Evolutionary conservation across 495 filamentous ascomycete species (phyloP).

Genomic region (Xylaria venustula): DNA sequence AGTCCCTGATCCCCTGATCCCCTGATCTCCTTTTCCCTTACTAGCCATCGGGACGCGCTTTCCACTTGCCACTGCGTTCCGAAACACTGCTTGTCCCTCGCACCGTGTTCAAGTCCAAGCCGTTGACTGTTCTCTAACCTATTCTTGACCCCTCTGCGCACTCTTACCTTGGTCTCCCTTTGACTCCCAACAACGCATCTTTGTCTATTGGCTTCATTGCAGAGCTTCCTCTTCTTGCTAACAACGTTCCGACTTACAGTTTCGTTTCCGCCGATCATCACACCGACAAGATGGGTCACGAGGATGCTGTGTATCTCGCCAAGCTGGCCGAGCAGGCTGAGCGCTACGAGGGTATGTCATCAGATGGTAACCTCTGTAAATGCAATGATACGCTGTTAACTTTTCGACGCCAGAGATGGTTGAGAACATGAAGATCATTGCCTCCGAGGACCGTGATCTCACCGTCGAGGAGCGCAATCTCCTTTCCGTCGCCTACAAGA

Average conservation of each 20-base stretch:
- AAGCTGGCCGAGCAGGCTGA: constrained; percentile 99
- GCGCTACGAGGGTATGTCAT: constrained; percentile 92
- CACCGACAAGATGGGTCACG: constrained; percentile 87
- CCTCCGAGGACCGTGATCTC: constrained; percentile 93
- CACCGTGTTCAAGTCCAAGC: neutral
- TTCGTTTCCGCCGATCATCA: constrained; percentile 14
- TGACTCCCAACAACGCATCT: constrained; percentile 10
- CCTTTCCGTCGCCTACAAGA: constrained; percentile 99
- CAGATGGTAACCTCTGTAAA: neutral
- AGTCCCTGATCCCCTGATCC: too few species aligned
- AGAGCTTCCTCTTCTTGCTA: constrained; percentile 25
- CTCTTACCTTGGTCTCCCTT: constrained; percentile 10
- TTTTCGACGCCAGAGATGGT: constrained; percentile 79
- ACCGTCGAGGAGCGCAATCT: constrained; percentile 99
- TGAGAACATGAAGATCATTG: constrained; percentile 99
- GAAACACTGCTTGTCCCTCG: neutral
- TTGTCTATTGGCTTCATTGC: constrained; percentile 19
- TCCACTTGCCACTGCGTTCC: neutral
- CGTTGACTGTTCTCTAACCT: neutral
- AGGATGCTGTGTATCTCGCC: constrained; percentile 98
- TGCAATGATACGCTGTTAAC: constrained; percentile 21
- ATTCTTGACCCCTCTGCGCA: neutral
- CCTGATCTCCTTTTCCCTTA: constrained; percentile 5
- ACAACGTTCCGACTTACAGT: constrained; percentile 18
- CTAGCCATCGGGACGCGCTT: neutral